Evolutionary conservation across 768 basidiomycete species (phyloP).

Genomic region (Sporobolomyces roseus): DNA sequence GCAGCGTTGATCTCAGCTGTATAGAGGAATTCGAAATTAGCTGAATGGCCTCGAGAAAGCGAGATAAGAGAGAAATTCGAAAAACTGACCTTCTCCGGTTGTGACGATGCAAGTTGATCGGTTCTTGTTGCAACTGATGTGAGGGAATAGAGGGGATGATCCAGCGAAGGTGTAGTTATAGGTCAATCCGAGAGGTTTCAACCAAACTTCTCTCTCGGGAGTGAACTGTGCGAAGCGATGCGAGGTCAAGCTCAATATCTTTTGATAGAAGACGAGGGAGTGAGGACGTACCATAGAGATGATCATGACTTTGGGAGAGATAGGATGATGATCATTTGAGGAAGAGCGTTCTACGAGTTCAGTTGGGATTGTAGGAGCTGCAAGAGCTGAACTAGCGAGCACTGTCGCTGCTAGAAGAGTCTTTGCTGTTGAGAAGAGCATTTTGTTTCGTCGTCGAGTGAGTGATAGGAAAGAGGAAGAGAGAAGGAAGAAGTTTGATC

Average conservation of each 20-base stretch:
- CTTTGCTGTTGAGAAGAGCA: constrained; percentile 22
- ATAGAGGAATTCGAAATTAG: no score
- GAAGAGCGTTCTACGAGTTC: neutral
- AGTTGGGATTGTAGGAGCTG: constrained; percentile 12
- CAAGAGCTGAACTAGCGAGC: constrained; percentile 13
- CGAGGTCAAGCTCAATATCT: neutral
- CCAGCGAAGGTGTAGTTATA: constrained; percentile 48
- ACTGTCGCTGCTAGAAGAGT: neutral
- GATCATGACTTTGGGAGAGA: constrained; percentile 45
- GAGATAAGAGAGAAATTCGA: constrained; percentile 46
- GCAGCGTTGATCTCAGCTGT: constrained; percentile 54
- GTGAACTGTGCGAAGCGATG: constrained; percentile 37
- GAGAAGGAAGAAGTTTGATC: neutral
- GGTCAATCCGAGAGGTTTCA: constrained; percentile 44
- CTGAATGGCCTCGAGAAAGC: neutral
- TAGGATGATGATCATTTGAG: neutral
- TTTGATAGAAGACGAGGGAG: neutral
- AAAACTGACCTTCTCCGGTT: constrained; percentile 14
- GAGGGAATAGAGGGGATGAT: constrained; percentile 51
- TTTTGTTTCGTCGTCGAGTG: neutral
- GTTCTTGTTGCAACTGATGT: constrained; percentile 49
- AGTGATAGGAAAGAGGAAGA: neutral
- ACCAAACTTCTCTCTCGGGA: constrained; percentile 46
- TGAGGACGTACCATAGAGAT: constrained; percentile 42
- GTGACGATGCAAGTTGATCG: constrained; percentile 51